Base-by-base conservation (phyloP, 257 asterid species). In the Haberlea rhodopensis region DNA sequence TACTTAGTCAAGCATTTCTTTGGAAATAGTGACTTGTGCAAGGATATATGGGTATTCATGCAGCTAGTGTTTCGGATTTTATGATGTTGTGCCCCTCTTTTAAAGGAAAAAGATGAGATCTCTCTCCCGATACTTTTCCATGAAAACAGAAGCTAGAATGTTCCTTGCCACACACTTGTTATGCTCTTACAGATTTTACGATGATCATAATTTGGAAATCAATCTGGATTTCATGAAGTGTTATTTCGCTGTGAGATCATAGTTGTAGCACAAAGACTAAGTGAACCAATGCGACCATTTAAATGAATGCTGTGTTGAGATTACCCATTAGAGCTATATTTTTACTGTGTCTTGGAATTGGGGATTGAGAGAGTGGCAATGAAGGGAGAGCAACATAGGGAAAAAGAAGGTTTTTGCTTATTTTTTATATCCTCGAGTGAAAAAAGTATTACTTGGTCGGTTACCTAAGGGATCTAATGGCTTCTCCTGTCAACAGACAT, bases 151-250 rank as follows among this genome's bases (percentile, higher is more conserved):
- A 31, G 32, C 51, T 53, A 60, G 23, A 34, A 60, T 61, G 31
- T 40, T 27, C 61, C 51, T 56, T 69, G n/a, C 55, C 40, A 23
- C 49, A 52, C 63, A 34, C 37, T 56, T 69, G 40, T 52, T 11
- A 53, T 53, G 29, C 21, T n/a, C 22, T 48, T 48, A n/a, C 22
- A 48, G 24, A 65, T 25, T n/a, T 28, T 45, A 52, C 27, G 58
- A 19, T 43, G 51, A 34, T 18, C 37, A 23, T 40, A 45, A 26
- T 43, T 60, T 54, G 23, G 23, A 27, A 58, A 45, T 69, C 57
- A 58, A 59, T 66, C 23, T 75, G 53, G 51, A 64, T 51, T 21
- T 29, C 58, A 11, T 1, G 8, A 32, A 32, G 10, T 32, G 40
- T 32, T 32, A 32, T 32, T 32, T 32, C 0, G 40, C 40, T 32